Base-by-base conservation (phyloP, 1,284 basidiomycete species). In the Leucoagaricus sp. region DNA sequence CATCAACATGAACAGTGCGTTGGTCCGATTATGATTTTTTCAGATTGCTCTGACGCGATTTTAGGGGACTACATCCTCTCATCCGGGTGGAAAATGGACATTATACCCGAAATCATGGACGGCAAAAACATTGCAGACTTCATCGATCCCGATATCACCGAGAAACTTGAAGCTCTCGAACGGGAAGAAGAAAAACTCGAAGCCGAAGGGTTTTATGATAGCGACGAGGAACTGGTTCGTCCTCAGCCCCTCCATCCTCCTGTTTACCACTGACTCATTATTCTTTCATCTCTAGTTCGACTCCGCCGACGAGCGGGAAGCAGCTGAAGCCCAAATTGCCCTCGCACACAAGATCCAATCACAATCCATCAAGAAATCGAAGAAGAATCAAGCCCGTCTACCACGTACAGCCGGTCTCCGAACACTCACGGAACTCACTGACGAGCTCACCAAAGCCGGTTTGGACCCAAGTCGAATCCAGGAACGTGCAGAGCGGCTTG, bases 111-210 rank as follows among this genome's bases (percentile, higher is more conserved):
- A 75, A 92, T 99, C 68, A 87, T 94, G 86, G 86, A 98, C 63
- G 97, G 96, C 75, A 98, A 98, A 85, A 99, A 99, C 77, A 79
- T 99, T 56, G 96, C 96, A 38, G 96, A 99, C 81, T 99, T 99
- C 66, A 92, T 99, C 74, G 97, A 99, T 72, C 92, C 95, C n/a
- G 97, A 99, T 69, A 99, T 99, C 63, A 86, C 87, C 40, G 94
- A 96, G 74, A 96, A 94, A 75, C 87, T 99, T 58, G 96, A 98
- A 69, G 96, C 94, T 9, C 86, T 99, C 53, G 97, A 99, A 77
- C 86, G 92, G 36, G 96, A 99, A 71, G 96, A 99, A 75, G 96
- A 98, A 75, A 86, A 85, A 67, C 82, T 99, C 26, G 84, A 95
- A 70, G 89, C 88, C 1, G 93, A 98, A 69, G 97, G 96, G 4